Conservation (phyloP, 805 yeast species). For the Starmerella etchellsii region DNA sequence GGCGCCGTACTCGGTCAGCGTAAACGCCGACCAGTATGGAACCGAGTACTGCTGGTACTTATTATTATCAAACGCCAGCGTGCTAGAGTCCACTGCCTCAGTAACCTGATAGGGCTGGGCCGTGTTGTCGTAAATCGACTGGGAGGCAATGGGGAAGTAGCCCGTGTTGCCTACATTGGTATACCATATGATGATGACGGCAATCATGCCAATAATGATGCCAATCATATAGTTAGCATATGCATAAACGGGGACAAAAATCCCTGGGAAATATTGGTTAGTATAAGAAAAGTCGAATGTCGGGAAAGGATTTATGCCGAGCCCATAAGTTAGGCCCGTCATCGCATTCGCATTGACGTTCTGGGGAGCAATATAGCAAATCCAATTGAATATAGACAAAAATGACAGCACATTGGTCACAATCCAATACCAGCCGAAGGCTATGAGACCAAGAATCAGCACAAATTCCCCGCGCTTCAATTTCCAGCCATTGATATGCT, state of each 20-base stretch:
- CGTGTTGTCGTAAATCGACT: constrained; percentile 31
- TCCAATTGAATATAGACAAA: constrained; percentile 50
- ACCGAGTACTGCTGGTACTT: constrained; percentile 45
- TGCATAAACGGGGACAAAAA: constrained; percentile 7
- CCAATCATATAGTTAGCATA: constrained; percentile 24
- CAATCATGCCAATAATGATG: constrained; percentile 27
- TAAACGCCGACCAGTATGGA: constrained; percentile 52
- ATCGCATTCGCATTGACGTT: constrained; percentile 47
- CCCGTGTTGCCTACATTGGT: constrained; percentile 40
- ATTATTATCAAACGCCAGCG: constrained; percentile 32
- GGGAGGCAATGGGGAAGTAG: constrained; percentile 41
- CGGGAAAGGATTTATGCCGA: constrained; percentile 41
- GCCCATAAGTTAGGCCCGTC: constrained; percentile 38
- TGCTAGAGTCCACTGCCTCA: constrained; percentile 31
- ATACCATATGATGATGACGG: constrained; percentile 29
- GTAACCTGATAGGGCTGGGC: constrained; percentile 37
- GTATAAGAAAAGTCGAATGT: constrained; percentile 32
- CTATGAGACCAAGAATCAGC: constrained; percentile 29
- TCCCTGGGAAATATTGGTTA: constrained; percentile 3
- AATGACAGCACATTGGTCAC: constrained; percentile 54
- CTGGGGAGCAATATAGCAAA: constrained; percentile 41
- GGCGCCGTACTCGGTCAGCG: constrained; percentile 44
- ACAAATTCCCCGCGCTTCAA: constrained; percentile 42
- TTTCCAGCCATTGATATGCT: constrained; percentile 45
- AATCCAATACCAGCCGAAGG: constrained; percentile 50